A percentile compares a stretch with the other conserved stretches of the same genome.
Conservation (phyloP, 257 asterid species). For the Paulownia fortunei region DNA sequence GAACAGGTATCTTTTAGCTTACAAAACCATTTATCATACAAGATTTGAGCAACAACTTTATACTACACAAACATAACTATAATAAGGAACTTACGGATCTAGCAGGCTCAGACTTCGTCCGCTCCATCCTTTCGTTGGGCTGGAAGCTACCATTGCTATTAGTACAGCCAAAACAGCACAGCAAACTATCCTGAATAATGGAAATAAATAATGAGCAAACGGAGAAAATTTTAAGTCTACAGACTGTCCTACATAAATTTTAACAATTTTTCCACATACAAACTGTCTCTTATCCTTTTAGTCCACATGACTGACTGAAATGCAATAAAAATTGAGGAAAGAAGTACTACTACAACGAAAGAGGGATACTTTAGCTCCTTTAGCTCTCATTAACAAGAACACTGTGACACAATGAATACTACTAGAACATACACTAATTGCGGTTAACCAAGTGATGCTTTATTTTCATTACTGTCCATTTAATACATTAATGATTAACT, state of each 20-base stretch:
- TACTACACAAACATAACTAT: neutral
- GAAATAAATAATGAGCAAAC: constrained; percentile 10
- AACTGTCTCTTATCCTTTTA: neutral
- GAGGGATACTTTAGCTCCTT: too few species aligned
- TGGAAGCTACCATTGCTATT: constrained; percentile 93
- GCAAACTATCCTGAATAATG: constrained; percentile 73
- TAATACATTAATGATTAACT: neutral
- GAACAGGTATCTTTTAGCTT: constrained; percentile 5
- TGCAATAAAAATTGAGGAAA: neutral
- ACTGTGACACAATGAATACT: neutral
- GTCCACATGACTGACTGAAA: constrained; percentile 5
- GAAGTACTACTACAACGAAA: neutral
- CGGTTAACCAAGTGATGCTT: constrained; percentile 18
- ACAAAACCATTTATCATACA: constrained; percentile 12
- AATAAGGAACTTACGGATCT: constrained; percentile 77
- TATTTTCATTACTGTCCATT: constrained; percentile 18
- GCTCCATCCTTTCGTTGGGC: constrained; percentile 99
- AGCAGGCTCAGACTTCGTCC: constrained; percentile 98
- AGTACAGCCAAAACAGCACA: constrained; percentile 75
- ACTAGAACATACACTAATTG: neutral
- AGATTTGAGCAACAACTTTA: constrained; percentile 14
- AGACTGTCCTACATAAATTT: neutral
- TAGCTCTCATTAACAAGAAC: too few species aligned
- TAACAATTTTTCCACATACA: neutral
- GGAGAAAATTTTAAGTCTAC: neutral